phyloP scores from a whole-genome alignment of 768 basidiomycete genomes.

The Suillus subaureus region DNA sequence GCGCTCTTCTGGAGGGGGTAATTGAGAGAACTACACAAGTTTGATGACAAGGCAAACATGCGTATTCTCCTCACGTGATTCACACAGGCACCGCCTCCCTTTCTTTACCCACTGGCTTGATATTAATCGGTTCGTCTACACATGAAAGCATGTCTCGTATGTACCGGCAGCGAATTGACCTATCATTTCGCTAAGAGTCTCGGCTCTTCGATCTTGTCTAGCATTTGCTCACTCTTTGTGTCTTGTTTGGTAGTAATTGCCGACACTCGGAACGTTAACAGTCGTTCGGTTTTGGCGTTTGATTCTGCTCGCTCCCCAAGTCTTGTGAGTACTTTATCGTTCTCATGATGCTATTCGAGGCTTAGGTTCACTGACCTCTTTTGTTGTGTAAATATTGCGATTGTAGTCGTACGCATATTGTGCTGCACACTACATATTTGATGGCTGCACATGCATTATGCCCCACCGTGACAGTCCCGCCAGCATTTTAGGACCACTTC shows the following conservation, averaged over 20 bases:
- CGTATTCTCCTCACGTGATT: slow-evolving; percentile 1
- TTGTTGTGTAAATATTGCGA: not conserved
- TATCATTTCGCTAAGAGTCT: not conserved
- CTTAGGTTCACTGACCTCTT: not conserved
- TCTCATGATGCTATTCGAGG: not conserved
- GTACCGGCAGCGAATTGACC: no score
- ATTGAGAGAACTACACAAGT: not conserved
- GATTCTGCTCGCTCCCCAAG: not conserved
- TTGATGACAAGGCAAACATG: slow-evolving; percentile 1
- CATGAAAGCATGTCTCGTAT: no score
- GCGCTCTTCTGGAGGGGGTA: not conserved
- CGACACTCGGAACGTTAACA: not conserved
- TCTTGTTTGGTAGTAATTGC: not conserved
- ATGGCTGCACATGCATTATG: no score
- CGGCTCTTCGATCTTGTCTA: not conserved
- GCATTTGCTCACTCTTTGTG: not conserved
- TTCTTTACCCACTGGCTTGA: no score
- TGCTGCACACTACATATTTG: no score
- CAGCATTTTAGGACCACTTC: not conserved
- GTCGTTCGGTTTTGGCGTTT: not conserved
- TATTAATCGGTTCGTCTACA: no score
- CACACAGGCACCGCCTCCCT: no score
- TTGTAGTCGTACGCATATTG: not conserved
- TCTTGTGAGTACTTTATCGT: not conserved
- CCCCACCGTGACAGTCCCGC: not conserved